Evolutionary conservation across 352 stramenopile species (phyloP).

Genomic region (Phytophthora melonis): DNA sequence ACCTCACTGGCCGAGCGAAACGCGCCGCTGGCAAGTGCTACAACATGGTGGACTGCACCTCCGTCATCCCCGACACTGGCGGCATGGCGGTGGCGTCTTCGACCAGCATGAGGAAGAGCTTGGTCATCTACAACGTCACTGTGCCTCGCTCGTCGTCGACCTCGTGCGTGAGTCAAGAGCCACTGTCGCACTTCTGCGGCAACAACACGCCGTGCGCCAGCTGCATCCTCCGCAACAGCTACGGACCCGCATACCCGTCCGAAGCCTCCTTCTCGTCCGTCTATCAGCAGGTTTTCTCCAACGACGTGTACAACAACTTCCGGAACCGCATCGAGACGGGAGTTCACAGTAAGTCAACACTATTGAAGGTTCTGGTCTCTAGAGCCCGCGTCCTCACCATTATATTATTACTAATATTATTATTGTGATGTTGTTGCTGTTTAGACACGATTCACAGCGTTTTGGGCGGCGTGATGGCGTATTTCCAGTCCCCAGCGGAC

Average conservation of each 20-base stretch:
- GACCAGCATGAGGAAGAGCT: conserved; percentile 11
- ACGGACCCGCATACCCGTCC: conserved; percentile 34
- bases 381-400: not conserved
- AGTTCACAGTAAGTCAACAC: conserved; percentile 56
- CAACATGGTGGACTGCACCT: conserved; percentile 45
- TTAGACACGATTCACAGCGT: conserved; percentile 58
- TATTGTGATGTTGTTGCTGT: not conserved
- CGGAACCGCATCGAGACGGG: conserved; percentile 43
- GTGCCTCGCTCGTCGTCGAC: conserved; percentile 35
- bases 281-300: conserved; percentile 59
- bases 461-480: conserved; percentile 56
- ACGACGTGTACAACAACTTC: conserved; percentile 32
- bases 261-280: conserved; percentile 51
- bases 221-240: conserved; percentile 45
- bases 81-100: conserved; percentile 17
- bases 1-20: conserved; percentile 41
- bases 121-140: conserved; percentile 26
- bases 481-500: conserved; percentile 55
- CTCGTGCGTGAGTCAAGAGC: conserved; percentile 39
- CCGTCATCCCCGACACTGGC: conserved; percentile 49
- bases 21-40: conserved; percentile 33
- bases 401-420: no score
- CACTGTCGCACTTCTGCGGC: conserved; percentile 60
- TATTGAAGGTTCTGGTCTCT: not conserved
- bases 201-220: conserved; percentile 43